Conservation (phyloP, 768 basidiomycete species). For the Hysterangium stoloniferum region DNA sequence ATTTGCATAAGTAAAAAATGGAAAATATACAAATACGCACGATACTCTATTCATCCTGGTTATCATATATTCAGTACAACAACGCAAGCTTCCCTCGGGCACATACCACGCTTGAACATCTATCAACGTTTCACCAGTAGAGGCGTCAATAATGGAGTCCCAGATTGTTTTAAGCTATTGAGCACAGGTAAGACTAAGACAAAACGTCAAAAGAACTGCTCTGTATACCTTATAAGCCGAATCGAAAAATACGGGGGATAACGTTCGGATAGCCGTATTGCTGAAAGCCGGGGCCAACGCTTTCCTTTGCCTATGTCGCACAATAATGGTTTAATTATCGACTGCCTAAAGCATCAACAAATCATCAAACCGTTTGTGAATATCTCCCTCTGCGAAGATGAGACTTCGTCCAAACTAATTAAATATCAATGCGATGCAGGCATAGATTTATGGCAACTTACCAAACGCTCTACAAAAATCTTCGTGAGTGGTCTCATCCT, state of each 20-base stretch:
- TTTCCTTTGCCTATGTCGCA: slow-evolving; percentile 5
- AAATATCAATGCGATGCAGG: not conserved
- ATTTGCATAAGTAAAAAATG: not conserved
- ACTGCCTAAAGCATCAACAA: not conserved
- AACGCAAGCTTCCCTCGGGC: not conserved
- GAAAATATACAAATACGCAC: slow-evolving; percentile 1
- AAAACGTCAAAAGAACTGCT: not conserved
- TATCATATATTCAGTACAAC: no score
- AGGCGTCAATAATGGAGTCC: slow-evolving; percentile 10
- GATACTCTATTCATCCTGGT: slow-evolving; percentile 5
- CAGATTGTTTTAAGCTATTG: slow-evolving; percentile 4
- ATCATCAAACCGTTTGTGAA: slow-evolving; percentile 30
- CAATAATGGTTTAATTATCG: not conserved
- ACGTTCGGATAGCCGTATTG: not conserved
- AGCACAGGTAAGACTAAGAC: not conserved
- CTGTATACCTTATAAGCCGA: slow-evolving; percentile 8
- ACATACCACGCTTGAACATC: slow-evolving; percentile 12
- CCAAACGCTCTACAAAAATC: slow-evolving; percentile 32
- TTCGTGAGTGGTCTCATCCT: slow-evolving; percentile 4
- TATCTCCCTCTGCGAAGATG: slow-evolving; percentile 35
- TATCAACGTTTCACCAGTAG: slow-evolving; percentile 7
- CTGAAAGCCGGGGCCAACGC: slow-evolving; percentile 9
- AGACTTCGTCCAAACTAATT: slow-evolving; percentile 29
- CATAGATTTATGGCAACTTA: slow-evolving; percentile 13
- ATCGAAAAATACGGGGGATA: slow-evolving; percentile 9